A percentile compares a stretch with the other conserved stretches of the same genome.
phyloP scores from a whole-genome alignment of 768 basidiomycete species.

The Russula emetica region DNA sequence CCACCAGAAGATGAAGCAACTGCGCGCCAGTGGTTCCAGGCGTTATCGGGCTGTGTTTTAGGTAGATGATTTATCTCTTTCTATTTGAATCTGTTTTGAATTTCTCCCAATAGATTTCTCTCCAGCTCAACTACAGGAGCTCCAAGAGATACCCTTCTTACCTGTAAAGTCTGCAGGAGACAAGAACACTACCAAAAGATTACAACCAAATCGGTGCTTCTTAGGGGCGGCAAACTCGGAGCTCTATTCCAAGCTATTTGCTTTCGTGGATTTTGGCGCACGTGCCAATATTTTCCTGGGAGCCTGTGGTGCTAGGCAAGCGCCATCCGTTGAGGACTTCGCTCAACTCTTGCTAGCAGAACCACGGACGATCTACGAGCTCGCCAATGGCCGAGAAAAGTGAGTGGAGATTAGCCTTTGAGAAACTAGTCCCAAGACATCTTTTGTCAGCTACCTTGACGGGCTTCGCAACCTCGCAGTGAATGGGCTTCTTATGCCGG shows the following conservation, averaged over 20 bases:
- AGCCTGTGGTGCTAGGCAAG: slow-evolving; percentile 81
- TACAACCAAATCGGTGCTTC: slow-evolving; percentile 65
- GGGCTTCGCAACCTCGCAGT: slow-evolving; percentile 84
- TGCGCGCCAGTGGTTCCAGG: slow-evolving; percentile 64
- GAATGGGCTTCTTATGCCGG: slow-evolving; percentile 51
- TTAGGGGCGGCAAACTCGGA: slow-evolving; percentile 47
- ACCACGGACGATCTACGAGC: slow-evolving; percentile 64
- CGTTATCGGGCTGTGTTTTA: slow-evolving; percentile 58
- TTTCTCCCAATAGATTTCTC: slow-evolving; percentile 49
- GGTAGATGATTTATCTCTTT: slow-evolving; percentile 38
- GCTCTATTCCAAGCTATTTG: slow-evolving; percentile 77
- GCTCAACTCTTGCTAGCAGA: slow-evolving; percentile 63
- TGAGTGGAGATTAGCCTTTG: slow-evolving; percentile 35
- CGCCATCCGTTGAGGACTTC: slow-evolving; percentile 83
- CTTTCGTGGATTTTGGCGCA: slow-evolving; percentile 83
- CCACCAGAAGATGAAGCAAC: slow-evolving; percentile 51
- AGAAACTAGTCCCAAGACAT: not conserved
- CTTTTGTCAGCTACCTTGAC: slow-evolving; percentile 57
- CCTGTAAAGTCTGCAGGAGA: slow-evolving; percentile 45
- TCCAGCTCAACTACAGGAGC: slow-evolving; percentile 46
- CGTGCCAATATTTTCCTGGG: slow-evolving; percentile 79
- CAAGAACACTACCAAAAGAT: slow-evolving; percentile 23
- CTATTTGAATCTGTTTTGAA: not conserved
- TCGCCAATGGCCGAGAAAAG: slow-evolving; percentile 66
- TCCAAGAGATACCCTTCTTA: slow-evolving; percentile 62